Percentiles rank a stretch among this genome's conserved stretches.
Conservation (phyloP, 2,329 filamentous ascomycete species). For the Fusarium bulbicola region DNA sequence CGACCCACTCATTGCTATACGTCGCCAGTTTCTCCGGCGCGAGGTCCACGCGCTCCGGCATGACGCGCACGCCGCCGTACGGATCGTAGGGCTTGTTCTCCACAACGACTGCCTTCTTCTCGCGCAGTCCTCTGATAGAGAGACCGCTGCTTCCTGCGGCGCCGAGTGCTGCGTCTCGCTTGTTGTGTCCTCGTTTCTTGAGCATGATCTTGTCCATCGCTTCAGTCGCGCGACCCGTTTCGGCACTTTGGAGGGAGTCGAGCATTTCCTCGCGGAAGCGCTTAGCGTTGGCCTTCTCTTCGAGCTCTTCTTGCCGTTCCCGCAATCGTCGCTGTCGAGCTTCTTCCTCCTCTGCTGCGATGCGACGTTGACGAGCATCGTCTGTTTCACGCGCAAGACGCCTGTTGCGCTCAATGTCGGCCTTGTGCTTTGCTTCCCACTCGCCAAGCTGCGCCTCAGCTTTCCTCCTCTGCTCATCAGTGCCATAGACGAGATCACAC, state of each 20-base stretch:
- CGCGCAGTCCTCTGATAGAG: constrained; percentile 84
- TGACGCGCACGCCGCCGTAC: constrained; percentile 78
- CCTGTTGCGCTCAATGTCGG: constrained; percentile 71
- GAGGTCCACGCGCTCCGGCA: constrained; percentile 74
- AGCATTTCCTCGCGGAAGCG: constrained; percentile 75
- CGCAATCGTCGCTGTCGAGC: constrained; percentile 67
- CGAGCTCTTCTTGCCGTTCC: constrained; percentile 73
- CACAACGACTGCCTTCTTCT: constrained; percentile 55
- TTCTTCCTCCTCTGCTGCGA: constrained; percentile 74
- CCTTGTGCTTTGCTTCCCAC: constrained; percentile 79
- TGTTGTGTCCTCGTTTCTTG: constrained; percentile 74
- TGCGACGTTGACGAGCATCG: constrained; percentile 60
- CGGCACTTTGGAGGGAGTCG: constrained; percentile 71
- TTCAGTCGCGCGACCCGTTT: constrained; percentile 67
- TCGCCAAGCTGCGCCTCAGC: constrained; percentile 58
- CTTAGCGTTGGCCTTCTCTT: constrained; percentile 71
- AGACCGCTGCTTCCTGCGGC: constrained; percentile 51
- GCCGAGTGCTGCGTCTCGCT: constrained; percentile 49
- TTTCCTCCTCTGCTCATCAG: constrained; percentile 66
- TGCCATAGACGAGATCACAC: constrained; percentile 82
- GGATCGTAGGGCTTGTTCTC: constrained; percentile 86
- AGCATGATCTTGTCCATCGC: constrained; percentile 70
- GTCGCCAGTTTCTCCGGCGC: constrained; percentile 57
- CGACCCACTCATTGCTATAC: constrained; percentile 81
- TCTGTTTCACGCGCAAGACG: constrained; percentile 64